These are phyloP conservation scores for Tuber melanosporum DNA, from an alignment of 495 filamentous ascomycete species.

Conservation along the genomic window DNA sequence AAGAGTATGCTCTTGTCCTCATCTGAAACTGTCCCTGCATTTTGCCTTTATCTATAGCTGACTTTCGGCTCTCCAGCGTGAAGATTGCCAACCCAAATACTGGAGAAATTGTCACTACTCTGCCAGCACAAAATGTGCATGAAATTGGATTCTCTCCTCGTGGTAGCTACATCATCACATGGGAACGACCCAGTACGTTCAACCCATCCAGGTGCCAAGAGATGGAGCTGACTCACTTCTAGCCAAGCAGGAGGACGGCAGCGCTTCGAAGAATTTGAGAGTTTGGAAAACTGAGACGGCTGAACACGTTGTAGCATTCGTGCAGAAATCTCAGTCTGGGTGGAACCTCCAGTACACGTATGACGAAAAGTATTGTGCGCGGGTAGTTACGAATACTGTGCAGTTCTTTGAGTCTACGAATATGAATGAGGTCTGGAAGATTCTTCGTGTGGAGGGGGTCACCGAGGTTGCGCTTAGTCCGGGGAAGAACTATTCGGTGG, in stretches of 20 bases:
- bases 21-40: neutral
- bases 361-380: conserved; percentile 87
- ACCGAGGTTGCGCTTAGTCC: conserved; percentile 83
- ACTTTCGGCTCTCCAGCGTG: conserved; percentile 51
- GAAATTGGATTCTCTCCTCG: conserved; percentile 90
- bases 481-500: conserved; percentile 79
- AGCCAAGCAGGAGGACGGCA: conserved; percentile 83
- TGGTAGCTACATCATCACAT: conserved; percentile 89
- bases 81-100: conserved; percentile 73
- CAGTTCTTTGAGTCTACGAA: conserved; percentile 90
- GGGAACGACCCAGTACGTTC: conserved; percentile 63
- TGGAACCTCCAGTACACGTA: conserved; percentile 97
- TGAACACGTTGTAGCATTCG: conserved; percentile 74
- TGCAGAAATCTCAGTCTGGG: conserved; percentile 89
- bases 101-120: conserved; percentile 66
- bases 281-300: conserved; percentile 70
- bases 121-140: conserved; percentile 75
- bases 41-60: conserved; percentile 13
- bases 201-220: neutral
- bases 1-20: conserved; percentile 52
- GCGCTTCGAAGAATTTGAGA: conserved; percentile 91
- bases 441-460: conserved; percentile 86
- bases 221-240: conserved; percentile 34
- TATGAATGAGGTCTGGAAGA: conserved; percentile 83
- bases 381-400: conserved; percentile 90